Conservation (phyloP, 1,139 yeast species). For the Saccharomyces hybrid region DNA sequence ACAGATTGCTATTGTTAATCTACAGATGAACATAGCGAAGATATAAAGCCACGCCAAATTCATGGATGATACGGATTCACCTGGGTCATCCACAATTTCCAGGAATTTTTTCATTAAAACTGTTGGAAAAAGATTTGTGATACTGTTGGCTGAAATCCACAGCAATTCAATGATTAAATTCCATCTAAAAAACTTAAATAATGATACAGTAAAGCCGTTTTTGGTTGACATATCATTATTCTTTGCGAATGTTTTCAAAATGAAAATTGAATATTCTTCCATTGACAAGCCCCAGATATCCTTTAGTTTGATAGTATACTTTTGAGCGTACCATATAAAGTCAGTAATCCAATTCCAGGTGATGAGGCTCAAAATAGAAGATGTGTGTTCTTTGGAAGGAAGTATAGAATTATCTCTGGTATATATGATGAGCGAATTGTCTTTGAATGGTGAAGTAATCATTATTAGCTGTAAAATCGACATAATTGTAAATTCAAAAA, state of each 20-base stretch:
- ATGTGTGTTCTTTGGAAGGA: constrained; percentile 72
- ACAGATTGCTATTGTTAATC: constrained; percentile 2
- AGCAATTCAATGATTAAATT: not conserved
- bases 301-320: not conserved
- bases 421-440: constrained; percentile 48
- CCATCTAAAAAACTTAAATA: not conserved
- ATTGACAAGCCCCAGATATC: constrained; percentile 4
- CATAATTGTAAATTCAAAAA: constrained; percentile 42
- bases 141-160: not conserved
- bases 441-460: constrained; percentile 60
- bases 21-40: not conserved
- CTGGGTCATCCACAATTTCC: constrained; percentile 41
- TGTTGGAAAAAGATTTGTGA: constrained; percentile 2
- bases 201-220: not conserved
- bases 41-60: constrained; percentile 1
- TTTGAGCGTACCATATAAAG: constrained; percentile 8
- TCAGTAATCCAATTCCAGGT: constrained; percentile 42
- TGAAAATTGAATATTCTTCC: constrained; percentile 1
- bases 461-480: constrained; percentile 42
- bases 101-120: constrained; percentile 1
- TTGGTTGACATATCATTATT: not conserved
- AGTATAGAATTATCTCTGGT: constrained; percentile 38
- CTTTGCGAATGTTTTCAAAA: constrained; percentile 6
- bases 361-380: constrained; percentile 54
- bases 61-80: not conserved